Conservation (phyloP, 1,284 basidiomycete species). For the Trichosporon sp. region DNA sequence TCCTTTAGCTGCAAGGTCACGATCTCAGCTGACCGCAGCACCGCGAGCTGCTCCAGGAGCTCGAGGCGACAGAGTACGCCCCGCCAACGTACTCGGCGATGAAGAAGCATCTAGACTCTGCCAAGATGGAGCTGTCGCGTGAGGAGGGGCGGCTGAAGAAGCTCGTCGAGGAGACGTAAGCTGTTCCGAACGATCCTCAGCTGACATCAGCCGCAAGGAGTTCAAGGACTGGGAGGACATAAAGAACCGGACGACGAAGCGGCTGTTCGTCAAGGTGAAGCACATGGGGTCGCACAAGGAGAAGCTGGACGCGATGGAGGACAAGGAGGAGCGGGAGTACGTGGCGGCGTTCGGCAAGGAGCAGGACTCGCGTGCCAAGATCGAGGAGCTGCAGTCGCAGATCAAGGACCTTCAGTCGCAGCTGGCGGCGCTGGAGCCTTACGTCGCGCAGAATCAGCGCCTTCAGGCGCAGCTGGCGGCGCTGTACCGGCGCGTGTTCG, state of each 20-base stretch:
- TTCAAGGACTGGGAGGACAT: constrained; percentile 23
- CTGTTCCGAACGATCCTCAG: not conserved
- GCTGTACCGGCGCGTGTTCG: constrained; percentile 20
- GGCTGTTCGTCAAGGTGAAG: constrained; percentile 21
- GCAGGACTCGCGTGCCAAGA: constrained; percentile 17
- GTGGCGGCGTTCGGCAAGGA: constrained; percentile 21
- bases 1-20: too few species aligned
- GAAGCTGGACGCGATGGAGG: constrained; percentile 17
- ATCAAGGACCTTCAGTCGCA: constrained; percentile 6
- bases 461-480: constrained; percentile 13
- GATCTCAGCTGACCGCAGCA: constrained; percentile 11
- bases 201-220: constrained; percentile 17
- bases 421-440: constrained; percentile 8
- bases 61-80: constrained; percentile 21
- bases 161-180: not conserved
- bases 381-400: constrained; percentile 18
- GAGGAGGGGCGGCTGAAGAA: constrained; percentile 11
- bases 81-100: constrained; percentile 20
- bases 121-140: constrained; percentile 4
- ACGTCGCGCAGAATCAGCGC: constrained; percentile 5
- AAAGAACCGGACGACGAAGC: constrained; percentile 20
- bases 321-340: constrained; percentile 27
- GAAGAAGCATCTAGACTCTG: constrained; percentile 7
- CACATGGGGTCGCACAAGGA: constrained; percentile 11
- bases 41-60: constrained; percentile 14